These are phyloP conservation scores for Boletus huronensis DNA, from an alignment of 768 basidiomycete species.

Conservation along the genomic window DNA sequence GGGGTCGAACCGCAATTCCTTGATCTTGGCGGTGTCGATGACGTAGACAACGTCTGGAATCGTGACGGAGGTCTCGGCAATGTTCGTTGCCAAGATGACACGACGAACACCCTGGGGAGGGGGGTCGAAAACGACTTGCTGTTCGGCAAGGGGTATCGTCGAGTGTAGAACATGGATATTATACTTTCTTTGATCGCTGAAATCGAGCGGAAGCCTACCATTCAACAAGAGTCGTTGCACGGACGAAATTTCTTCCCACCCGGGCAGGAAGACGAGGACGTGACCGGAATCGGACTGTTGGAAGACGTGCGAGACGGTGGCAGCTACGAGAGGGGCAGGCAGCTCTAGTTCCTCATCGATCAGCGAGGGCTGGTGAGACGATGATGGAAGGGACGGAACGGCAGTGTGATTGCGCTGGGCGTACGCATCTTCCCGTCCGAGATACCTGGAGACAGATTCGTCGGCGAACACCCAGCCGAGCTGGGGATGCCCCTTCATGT, in stretches of 20 bases:
- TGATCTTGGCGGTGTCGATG: constrained; percentile 83
- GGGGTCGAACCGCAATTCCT: constrained; percentile 88
- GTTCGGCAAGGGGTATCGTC: constrained; percentile 81
- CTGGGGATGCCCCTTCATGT: constrained; percentile 40
- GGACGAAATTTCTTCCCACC: constrained; percentile 84
- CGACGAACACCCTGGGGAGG: constrained; percentile 74
- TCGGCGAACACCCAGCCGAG: constrained; percentile 67
- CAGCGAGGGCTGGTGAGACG: constrained; percentile 9
- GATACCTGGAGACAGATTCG: constrained; percentile 66
- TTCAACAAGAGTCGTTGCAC: constrained; percentile 63
- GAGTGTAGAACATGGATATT: constrained; percentile 85
- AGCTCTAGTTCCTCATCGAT: constrained; percentile 65
- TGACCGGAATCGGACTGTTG: constrained; percentile 75
- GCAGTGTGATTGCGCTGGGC: background rate
- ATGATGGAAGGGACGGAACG: constrained; percentile 1
- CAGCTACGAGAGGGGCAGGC: constrained; percentile 76
- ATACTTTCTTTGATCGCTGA: constrained; percentile 55
- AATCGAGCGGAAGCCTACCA: constrained; percentile 52
- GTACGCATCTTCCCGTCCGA: constrained; percentile 53
- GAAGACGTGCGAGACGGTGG: constrained; percentile 76
- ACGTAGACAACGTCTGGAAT: constrained; percentile 96
- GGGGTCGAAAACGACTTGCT: constrained; percentile 85
- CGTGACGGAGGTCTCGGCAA: constrained; percentile 93
- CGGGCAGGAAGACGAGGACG: constrained; percentile 88
- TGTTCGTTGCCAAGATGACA: constrained; percentile 90